Conservation (phyloP, 2,329 filamentous ascomycete genomes). For the Metarhizium brunneum region DNA sequence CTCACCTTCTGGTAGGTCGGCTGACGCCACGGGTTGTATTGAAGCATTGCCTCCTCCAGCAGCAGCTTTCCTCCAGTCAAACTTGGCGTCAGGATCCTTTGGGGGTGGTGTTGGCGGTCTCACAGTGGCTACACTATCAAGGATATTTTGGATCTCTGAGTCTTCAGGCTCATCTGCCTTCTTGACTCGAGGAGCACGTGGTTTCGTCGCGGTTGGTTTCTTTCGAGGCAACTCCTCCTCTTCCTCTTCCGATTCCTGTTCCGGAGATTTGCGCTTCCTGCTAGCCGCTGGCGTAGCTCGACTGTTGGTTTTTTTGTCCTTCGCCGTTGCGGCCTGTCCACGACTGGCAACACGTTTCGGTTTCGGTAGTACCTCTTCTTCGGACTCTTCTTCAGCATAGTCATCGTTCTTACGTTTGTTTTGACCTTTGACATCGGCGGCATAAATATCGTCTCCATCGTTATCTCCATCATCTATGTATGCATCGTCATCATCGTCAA, state of each 20-base stretch:
- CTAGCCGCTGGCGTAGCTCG: constrained; percentile 20
- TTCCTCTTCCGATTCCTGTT: constrained; percentile 44
- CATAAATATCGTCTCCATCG: constrained; percentile 75
- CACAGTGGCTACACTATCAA: constrained; percentile 79
- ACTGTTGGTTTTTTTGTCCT: constrained; percentile 17
- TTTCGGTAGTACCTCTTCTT: constrained; percentile 56
- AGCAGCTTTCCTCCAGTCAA: constrained; percentile 61
- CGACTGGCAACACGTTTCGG: constrained; percentile 47
- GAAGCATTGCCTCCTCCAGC: constrained; percentile 51
- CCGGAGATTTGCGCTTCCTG: constrained; percentile 51
- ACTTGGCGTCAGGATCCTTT: constrained; percentile 62
- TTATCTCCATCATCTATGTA: constrained; percentile 60
- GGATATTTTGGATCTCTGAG: constrained; percentile 66
- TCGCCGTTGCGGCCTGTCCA: constrained; percentile 17
- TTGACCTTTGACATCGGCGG: constrained; percentile 56
- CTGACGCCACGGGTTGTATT: constrained; percentile 49
- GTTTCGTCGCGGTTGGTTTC: constrained; percentile 47
- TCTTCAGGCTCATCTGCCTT: constrained; percentile 60
- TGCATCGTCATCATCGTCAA: constrained; percentile 41
- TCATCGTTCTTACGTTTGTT: constrained; percentile 65
- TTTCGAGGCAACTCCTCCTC: constrained; percentile 49
- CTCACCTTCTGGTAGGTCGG: constrained; percentile 70
- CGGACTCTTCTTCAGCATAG: constrained; percentile 64
- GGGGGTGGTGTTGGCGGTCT: constrained; percentile 76
- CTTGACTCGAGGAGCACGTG: constrained; percentile 50